Evolutionary conservation across 2,329 filamentous ascomycete species (phyloP).

Genomic region (Atkinsonella hypoxylon): DNA sequence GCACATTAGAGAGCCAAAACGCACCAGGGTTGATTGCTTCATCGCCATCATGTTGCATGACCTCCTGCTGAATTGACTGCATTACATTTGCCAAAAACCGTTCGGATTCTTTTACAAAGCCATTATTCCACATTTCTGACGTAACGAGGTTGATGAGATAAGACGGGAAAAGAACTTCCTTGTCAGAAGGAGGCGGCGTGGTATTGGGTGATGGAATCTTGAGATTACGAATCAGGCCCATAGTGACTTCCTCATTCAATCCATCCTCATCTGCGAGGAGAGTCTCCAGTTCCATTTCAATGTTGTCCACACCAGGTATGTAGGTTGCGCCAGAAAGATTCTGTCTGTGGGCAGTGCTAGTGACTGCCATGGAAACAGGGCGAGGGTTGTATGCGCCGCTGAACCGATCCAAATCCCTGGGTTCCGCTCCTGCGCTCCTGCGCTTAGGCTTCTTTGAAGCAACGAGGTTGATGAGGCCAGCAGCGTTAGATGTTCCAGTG

Average conservation of each 20-base stretch:
- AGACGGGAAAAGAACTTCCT: conserved; percentile 96
- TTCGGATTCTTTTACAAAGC: conserved; percentile 98
- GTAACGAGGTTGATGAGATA: conserved; percentile 99
- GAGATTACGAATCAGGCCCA: conserved; percentile 90
- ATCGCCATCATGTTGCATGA: conserved; percentile 97
- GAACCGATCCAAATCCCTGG: conserved; percentile 77
- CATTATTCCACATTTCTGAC: conserved; percentile 99
- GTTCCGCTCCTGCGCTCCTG: conserved; percentile 79
- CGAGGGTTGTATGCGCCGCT: conserved; percentile 88
- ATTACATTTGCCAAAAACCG: conserved; percentile 98
- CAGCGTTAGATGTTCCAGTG: conserved; percentile 40
- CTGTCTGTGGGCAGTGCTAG: conserved; percentile 53
- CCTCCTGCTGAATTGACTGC: conserved; percentile 98
- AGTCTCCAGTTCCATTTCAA: conserved; percentile 89
- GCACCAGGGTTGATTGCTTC: conserved; percentile 94
- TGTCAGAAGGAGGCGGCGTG: conserved; percentile 85
- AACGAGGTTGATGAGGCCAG: conserved; percentile 89
- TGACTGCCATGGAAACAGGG: conserved; percentile 90
- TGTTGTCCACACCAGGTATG: conserved; percentile 71
- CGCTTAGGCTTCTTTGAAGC: conserved; percentile 95
- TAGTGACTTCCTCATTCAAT: conserved; percentile 91
- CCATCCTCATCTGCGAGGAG: conserved; percentile 91
- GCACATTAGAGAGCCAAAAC: conserved; percentile 98
- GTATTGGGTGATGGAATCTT: conserved; percentile 87
- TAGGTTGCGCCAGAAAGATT: conserved; percentile 66